Percentiles rank a stretch among this genome's conserved stretches.
phyloP scores from a whole-genome alignment of 257 asterid species.

The Hygrophila difformis region DNA sequence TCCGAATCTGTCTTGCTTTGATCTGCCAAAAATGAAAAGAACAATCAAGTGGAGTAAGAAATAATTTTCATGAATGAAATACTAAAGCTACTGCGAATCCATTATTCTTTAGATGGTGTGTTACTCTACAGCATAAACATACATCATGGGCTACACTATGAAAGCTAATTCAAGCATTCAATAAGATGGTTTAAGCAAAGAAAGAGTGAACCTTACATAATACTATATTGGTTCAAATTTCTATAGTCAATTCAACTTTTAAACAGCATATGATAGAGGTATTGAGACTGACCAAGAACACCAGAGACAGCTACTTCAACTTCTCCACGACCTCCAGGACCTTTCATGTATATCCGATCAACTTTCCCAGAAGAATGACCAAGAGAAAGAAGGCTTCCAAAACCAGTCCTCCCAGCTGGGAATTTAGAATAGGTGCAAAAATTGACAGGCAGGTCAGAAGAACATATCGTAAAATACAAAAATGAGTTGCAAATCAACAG shows the following conservation, averaged over 20 bases:
- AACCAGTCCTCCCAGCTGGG: conserved; percentile 87
- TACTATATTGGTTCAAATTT: background rate
- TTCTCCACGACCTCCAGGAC: conserved; percentile 99
- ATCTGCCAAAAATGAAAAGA: conserved; percentile 63
- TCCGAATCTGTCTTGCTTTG: conserved; percentile 70
- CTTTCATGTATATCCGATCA: conserved; percentile 90
- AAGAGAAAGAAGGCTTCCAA: conserved; percentile 89
- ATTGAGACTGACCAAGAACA: conserved; percentile 51
- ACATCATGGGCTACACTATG: no score
- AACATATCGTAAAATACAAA: no score
- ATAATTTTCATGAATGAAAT: no score
- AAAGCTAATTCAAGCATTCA: no score
- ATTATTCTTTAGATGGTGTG: no score
- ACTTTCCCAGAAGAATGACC: conserved; percentile 88
- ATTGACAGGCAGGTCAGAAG: no score
- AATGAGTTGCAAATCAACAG: background rate
- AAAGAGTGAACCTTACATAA: background rate
- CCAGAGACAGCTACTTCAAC: conserved; percentile 99
- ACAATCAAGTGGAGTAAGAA: no score
- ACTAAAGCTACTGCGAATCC: no score
- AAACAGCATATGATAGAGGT: conserved; percentile 8
- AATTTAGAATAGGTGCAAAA: no score
- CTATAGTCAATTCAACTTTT: background rate
- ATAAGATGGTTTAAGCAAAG: background rate
- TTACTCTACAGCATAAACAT: no score